Evolutionary conservation across 2,329 filamentous ascomycete genomes (phyloP), one percentile per base, ranked within the genome.

Genomic region (Epichloe typhina): DNA sequence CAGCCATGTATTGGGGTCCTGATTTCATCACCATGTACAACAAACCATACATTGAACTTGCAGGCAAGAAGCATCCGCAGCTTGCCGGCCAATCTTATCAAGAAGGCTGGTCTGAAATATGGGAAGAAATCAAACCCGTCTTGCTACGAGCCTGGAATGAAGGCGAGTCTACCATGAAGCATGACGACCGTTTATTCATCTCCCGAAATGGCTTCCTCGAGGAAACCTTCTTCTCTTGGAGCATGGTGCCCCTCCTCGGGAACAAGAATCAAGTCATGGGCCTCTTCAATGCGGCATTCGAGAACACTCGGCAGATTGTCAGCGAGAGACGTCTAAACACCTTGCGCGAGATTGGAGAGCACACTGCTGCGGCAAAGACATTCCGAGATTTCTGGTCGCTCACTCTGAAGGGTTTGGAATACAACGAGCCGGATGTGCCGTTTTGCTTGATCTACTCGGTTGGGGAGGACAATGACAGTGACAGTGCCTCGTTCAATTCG

Each of bases 211-310:
- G 80, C 1, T 87, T 77, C 54, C 66, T 87, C 1, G 85, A 93
- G 64, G 86, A 91, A 62, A 81, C 84, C 0, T 90, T 86, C 61
- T 90, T 90, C 62, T 86, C 83, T 12, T 90, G 85, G 85, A 85
- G 81, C 1, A 80, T 90, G 45, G 83, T 90, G 21, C 86, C 86
- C 0, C 73, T 90, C 55, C 77, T 90, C 2, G 86, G 85, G 4
- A 73, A 76, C 40, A 82, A 88, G 54, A 86, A 86, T 1, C 77
- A 77, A 12, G 83, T 89, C 9, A 79, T 85, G 55, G 86, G 84
- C 2, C 66, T 90, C 0, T 89, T 88, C 62, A 89, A 90, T 60
- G 84, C 86, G 4, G 79, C 82, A 0, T 89, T 89, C 56, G 86
- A 91, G 57, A 88, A 88, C 61, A 91, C 86, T 1, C 70, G 83